A percentile compares a stretch with the other conserved stretches of the same genome.
Conservation (phyloP, 208 protist species). For the Acanthamoeba pearcei region DNA sequence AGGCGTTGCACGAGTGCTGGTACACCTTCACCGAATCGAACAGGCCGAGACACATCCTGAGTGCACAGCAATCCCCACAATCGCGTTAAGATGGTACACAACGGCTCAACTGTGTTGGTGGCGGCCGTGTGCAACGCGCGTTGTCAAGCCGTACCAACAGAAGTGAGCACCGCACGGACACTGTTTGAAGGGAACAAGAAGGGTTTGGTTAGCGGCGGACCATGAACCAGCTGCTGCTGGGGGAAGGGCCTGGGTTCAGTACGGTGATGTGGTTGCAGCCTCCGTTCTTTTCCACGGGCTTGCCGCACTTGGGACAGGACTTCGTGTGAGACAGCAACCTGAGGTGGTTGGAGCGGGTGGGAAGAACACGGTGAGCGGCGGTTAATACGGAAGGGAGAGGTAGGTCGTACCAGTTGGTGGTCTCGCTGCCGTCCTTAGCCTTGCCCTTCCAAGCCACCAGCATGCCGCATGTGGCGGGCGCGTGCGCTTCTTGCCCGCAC, state of each 20-base stretch:
- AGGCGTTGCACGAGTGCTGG: constrained; percentile 61
- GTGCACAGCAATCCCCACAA: neutral
- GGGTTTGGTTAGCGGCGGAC: neutral
- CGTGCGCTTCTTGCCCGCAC: constrained; percentile 50
- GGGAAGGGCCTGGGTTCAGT: neutral
- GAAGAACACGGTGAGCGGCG: neutral
- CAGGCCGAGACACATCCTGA: constrained; percentile 31
- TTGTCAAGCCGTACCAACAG: constrained; percentile 1
- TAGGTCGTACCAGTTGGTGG: constrained; percentile 7
- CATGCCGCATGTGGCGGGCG: constrained; percentile 54
- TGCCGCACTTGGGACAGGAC: constrained; percentile 80
- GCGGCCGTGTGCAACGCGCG: neutral
- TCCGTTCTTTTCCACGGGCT: constrained; percentile 83
- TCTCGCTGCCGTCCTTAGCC: constrained; percentile 53
- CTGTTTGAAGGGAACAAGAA: neutral
- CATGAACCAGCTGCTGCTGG: neutral
- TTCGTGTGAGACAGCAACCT: constrained; percentile 76
- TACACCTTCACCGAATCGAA: constrained; percentile 44
- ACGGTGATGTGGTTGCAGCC: constrained; percentile 84
- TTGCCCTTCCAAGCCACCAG: constrained; percentile 47
- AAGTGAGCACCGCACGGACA: constrained; percentile 44
- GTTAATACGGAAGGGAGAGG: neutral
- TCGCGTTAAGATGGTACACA: neutral
- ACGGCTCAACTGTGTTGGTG: neutral
- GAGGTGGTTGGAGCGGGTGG: too few relatives aligned